phyloP scores from a whole-genome alignment of 768 basidiomycete species.

The Punctularia strigosozonata region DNA sequence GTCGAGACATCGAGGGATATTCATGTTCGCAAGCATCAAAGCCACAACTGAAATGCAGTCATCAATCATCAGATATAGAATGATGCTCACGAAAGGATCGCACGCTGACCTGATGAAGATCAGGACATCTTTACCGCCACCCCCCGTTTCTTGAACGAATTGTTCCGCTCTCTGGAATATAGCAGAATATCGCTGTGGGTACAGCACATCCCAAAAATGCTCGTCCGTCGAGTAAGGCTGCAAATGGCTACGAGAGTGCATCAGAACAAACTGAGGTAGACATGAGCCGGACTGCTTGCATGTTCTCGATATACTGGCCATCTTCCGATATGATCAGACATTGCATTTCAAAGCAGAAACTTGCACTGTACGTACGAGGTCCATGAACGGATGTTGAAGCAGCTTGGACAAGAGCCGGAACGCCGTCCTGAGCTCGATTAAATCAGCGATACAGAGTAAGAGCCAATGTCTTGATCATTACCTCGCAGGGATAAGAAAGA shows the following conservation, averaged over 20 bases:
- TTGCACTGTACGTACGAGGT: too few relatives aligned
- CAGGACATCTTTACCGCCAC: conserved; percentile 55
- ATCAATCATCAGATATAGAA: conserved; percentile 1
- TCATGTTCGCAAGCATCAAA: conserved; percentile 96
- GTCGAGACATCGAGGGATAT: conserved; percentile 81
- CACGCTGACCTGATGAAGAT: conserved; percentile 74
- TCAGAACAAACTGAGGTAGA: too few relatives aligned
- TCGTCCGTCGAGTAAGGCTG: conserved; percentile 56
- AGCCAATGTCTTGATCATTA: conserved; percentile 15
- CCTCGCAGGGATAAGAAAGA: conserved; percentile 87
- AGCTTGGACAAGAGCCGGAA: conserved; percentile 65
- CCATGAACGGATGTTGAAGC: conserved; percentile 76
- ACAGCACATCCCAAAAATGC: conserved; percentile 69
- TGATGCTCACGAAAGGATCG: not conserved
- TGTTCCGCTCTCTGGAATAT: conserved; percentile 57
- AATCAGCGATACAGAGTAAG: not conserved
- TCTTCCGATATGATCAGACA: too few relatives aligned
- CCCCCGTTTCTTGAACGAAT: conserved; percentile 60
- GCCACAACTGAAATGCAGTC: conserved; percentile 53
- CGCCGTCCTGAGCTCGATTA: conserved; percentile 53
- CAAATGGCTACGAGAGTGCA: too few relatives aligned
- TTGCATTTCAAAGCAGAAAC: too few relatives aligned
- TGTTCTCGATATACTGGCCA: conserved; percentile 80
- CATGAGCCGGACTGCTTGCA: too few relatives aligned
- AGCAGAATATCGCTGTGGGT: conserved; percentile 47